Evolutionary conservation across 768 basidiomycete genomes (phyloP), one percentile per base, ranked within the genome.

Genomic region (Mycena latifolia): DNA sequence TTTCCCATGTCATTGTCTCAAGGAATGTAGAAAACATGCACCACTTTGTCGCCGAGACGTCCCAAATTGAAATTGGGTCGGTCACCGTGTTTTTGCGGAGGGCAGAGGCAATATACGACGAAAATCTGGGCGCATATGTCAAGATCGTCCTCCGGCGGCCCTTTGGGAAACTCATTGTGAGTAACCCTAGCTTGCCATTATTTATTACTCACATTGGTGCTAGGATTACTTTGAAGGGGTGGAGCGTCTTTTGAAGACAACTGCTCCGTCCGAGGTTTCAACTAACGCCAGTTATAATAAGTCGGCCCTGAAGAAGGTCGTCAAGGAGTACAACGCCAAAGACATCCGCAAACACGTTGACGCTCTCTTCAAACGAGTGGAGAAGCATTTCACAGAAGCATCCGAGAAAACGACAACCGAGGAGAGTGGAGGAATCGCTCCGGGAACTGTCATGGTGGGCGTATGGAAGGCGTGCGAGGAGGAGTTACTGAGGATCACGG

Each of bases 221-320:
- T 75, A 98, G 96, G 97, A 98, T 76, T 98, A 92, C 78, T 98
- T 98, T 71, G 94, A 98, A 50, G 95, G 93, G 7, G 82, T 98
- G 41, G 95, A 98, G 72, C 89, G 92, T n/a, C 84, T 95, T 15
- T 81, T 97, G 33, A 90, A 92, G 76, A 92, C 90, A 6, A 92
- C 92, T 2, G 88, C 92, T 12, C 85, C 94, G 0, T 84, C 84
- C 29, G 95, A 97, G 70, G 87, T 98, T 24, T 78, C 89, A 10
- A 86, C 88, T 55, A 95, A 92, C 75, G 82, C 85, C 65, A 88
- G 84, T 50, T 98, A 93, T 77, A 94, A 83, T 72, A 89, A 90
- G 71, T 86, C 88, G 0, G 81, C 91, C 0, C 80, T 97, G n/a
- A 94, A 93, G 77, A 94, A 93, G 73, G 85, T 93, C 17, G 79